phyloP scores from a whole-genome alignment of 371 early-diverging fungal species.

The Mucor plumbeus region DNA sequence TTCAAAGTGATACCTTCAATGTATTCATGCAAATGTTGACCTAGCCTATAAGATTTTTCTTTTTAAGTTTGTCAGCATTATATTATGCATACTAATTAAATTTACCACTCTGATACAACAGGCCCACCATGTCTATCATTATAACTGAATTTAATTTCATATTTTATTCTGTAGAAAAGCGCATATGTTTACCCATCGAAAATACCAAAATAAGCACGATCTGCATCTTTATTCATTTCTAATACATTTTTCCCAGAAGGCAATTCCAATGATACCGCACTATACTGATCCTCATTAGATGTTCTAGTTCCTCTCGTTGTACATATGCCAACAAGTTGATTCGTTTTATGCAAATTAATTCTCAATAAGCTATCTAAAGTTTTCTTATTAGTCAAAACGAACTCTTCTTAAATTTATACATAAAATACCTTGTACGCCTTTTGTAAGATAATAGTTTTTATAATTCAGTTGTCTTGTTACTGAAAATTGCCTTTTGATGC shows the following conservation, averaged over 20 bases:
- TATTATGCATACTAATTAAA: not conserved
- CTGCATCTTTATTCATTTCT: conserved; percentile 39
- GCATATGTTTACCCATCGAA: conserved; percentile 56
- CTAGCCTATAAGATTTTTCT: conserved; percentile 34
- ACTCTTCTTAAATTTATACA: conserved; percentile 3
- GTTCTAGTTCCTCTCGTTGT: conserved; percentile 56
- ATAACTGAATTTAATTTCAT: not conserved
- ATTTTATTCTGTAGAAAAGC: conserved; percentile 11
- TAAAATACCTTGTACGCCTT: conserved; percentile 23
- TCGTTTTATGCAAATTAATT: conserved; percentile 34
- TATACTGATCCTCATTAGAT: conserved; percentile 53
- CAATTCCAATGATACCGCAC: conserved; percentile 44
- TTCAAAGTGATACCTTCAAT: conserved; percentile 46
- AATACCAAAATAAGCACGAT: conserved; percentile 55
- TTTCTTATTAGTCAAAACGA: not conserved
- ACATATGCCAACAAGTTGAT: conserved; percentile 37
- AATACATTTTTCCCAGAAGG: conserved; percentile 17
- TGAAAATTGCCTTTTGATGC: conserved; percentile 20
- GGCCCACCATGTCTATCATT: conserved; percentile 51
- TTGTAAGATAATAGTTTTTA: conserved; percentile 35
- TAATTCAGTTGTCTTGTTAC: conserved; percentile 10
- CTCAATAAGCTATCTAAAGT: conserved; percentile 28
- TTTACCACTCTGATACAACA: conserved; percentile 51
- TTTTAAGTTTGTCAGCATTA: not conserved
- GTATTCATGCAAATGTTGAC: conserved; percentile 44